These are phyloP conservation scores for Stachybotrys chartarum DNA, from an alignment of 2,329 filamentous ascomycete genomes.

Conservation along the genomic window DNA sequence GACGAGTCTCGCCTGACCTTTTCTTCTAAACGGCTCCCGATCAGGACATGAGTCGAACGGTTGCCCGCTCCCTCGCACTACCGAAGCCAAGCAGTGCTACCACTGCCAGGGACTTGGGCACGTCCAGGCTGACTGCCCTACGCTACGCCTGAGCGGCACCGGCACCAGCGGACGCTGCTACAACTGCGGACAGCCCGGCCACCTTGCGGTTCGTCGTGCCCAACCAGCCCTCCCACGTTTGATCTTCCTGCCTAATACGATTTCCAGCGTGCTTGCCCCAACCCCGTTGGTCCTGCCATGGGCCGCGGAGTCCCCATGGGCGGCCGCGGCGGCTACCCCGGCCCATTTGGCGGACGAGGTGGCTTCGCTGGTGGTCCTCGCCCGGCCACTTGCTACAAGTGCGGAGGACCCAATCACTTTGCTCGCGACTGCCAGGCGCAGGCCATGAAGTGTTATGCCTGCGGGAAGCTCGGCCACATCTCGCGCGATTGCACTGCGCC, in stretches of 20 bases:
- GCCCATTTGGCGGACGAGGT: slow-evolving; percentile 59
- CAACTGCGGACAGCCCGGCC: slow-evolving; percentile 87
- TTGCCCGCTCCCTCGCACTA: slow-evolving; percentile 93
- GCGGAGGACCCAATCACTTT: slow-evolving; percentile 90
- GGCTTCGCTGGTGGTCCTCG: slow-evolving; percentile 65
- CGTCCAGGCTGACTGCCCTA: slow-evolving; percentile 98
- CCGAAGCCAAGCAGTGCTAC: slow-evolving; percentile 99
- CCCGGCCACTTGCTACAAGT: slow-evolving; percentile 67
- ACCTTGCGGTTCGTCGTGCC: slow-evolving; percentile 66
- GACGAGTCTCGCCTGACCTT: no score
- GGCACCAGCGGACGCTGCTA: slow-evolving; percentile 87
- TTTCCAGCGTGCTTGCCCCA: slow-evolving; percentile 70
- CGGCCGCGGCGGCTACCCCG: slow-evolving; percentile 62
- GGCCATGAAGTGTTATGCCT: slow-evolving; percentile 97
- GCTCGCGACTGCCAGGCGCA: slow-evolving; percentile 97
- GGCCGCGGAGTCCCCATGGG: slow-evolving; percentile 60
- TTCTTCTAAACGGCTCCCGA: slow-evolving; percentile 3
- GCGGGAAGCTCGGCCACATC: slow-evolving; percentile 91
- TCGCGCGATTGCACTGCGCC: slow-evolving; percentile 91
- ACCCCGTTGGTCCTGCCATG: slow-evolving; percentile 54
- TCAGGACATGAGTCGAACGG: slow-evolving; percentile 89
- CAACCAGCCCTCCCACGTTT: neutral
- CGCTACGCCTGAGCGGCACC: slow-evolving; percentile 80
- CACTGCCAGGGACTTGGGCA: slow-evolving; percentile 98
- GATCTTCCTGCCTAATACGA: neutral